Evolutionary conservation across 495 filamentous ascomycete species (phyloP).

Genomic region (Lasiosphaeria ovina): DNA sequence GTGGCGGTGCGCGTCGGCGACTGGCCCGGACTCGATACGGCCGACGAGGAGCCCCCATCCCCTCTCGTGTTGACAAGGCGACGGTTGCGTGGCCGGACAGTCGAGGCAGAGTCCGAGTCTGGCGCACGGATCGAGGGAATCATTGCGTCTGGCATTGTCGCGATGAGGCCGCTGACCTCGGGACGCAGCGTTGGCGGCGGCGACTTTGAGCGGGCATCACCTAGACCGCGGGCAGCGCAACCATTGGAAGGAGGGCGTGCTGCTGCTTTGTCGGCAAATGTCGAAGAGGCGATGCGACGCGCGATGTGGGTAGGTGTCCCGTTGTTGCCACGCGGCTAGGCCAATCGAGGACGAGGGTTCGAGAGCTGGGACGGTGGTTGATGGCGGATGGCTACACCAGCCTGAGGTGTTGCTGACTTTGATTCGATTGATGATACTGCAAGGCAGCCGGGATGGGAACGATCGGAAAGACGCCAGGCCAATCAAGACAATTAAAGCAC

Average conservation of each 20-base stretch:
- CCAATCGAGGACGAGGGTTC: too few species aligned
- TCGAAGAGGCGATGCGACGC: not conserved
- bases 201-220: constrained; percentile 26
- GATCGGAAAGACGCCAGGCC: too few species aligned
- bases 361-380: too few species aligned
- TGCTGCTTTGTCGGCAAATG: not conserved
- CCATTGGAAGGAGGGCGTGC: constrained; percentile 3
- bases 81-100: constrained; percentile 32
- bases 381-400: too few species aligned
- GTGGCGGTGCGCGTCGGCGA: constrained; percentile 35
- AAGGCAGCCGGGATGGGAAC: too few species aligned
- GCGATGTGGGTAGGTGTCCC: not conserved
- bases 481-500: too few species aligned
- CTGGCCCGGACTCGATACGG: constrained; percentile 26
- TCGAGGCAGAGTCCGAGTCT: constrained; percentile 22
- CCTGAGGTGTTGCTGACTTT: too few species aligned
- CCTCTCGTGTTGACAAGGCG: constrained; percentile 19
- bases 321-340: not conserved
- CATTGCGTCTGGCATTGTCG: constrained; percentile 33
- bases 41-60: constrained; percentile 17
- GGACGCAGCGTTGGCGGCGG: constrained; percentile 22
- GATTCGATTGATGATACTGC: too few species aligned
- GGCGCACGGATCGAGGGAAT: constrained; percentile 25
- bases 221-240: constrained; percentile 22
- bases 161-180: constrained; percentile 28